phyloP scores from a whole-genome alignment of 163 green algal species.

The Scenedesmus sp. region DNA sequence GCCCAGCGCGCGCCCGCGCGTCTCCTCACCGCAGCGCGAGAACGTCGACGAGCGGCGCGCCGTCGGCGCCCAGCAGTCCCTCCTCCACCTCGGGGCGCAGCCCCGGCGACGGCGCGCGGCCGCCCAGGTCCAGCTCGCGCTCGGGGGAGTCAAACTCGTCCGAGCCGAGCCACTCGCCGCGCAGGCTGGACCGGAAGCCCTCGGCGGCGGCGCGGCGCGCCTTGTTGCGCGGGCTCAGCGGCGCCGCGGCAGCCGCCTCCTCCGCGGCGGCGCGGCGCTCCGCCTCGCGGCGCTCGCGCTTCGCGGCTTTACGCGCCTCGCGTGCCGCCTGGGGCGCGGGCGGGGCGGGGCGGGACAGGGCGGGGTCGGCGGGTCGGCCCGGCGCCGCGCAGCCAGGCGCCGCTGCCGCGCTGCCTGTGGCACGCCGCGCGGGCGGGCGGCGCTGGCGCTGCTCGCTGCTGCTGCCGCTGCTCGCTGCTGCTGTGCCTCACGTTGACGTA shows the following conservation, averaged over 20 bases:
- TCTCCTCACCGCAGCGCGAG: conserved; percentile 48
- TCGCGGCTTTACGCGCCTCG: conserved; percentile 69
- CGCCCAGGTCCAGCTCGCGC: too few species aligned
- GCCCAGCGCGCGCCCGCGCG: background rate
- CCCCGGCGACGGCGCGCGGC: too few species aligned
- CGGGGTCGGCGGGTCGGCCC: too few species aligned
- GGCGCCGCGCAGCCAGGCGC: too few species aligned
- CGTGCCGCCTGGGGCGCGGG: conserved; percentile 69
- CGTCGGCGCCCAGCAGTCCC: conserved; percentile 1
- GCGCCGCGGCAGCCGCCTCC: conserved; percentile 55
- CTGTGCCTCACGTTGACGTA: conserved; percentile 54
- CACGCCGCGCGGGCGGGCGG: too few species aligned
- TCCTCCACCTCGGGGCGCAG: too few species aligned
- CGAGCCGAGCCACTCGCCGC: conserved; percentile 16
- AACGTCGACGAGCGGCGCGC: conserved; percentile 46
- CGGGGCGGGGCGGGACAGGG: background rate
- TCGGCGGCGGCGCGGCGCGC: conserved; percentile 32
- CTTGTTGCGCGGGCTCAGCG: conserved; percentile 42
- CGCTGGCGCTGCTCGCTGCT: background rate
- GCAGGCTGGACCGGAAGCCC: too few species aligned
- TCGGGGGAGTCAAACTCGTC: conserved; percentile 28
- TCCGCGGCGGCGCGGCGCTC: conserved; percentile 55
- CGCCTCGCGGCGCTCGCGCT: conserved; percentile 72
- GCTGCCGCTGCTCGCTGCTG: background rate
- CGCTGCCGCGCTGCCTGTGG: too few species aligned